Evolutionary conservation across 345 rosid species (phyloP).

Genomic region (Pugionium cornutum): DNA sequence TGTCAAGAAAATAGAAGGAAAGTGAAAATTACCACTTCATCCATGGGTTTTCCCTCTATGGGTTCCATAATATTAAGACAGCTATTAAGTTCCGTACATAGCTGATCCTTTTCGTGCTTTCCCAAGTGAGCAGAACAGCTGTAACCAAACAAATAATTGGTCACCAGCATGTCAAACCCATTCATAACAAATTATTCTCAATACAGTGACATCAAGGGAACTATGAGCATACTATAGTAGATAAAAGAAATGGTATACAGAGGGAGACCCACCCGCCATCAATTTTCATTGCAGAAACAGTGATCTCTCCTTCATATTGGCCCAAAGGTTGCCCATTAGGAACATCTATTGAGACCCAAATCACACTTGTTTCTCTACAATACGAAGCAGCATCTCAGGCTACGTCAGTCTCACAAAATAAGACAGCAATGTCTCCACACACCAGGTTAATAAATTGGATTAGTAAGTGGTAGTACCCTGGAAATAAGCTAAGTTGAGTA

Average conservation of each 20-base stretch:
- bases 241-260: background rate
- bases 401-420: slow-evolving; percentile 14
- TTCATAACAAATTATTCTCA: background rate
- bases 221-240: slow-evolving; percentile 17
- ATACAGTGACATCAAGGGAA: slow-evolving; percentile 3
- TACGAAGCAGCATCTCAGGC: slow-evolving; percentile 20
- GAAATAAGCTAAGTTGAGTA: slow-evolving; percentile 68
- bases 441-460: background rate
- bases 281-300: slow-evolving; percentile 63
- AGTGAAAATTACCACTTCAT: slow-evolving; percentile 66
- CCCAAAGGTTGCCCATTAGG: slow-evolving; percentile 87
- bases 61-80: slow-evolving; percentile 75
- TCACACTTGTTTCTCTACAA: slow-evolving; percentile 80
- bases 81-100: slow-evolving; percentile 61
- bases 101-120: slow-evolving; percentile 66
- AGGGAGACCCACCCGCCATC: slow-evolving; percentile 58
- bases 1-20: slow-evolving; percentile 3
- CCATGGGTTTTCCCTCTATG: slow-evolving; percentile 61
- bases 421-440: slow-evolving; percentile 9
- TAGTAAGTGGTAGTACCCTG: slow-evolving; percentile 60
- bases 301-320: slow-evolving; percentile 85
- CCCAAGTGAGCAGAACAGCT: slow-evolving; percentile 52
- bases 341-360: slow-evolving; percentile 92
- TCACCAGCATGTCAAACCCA: slow-evolving; percentile 19
- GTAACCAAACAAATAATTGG: slow-evolving; percentile 33